Base-by-base conservation (phyloP, 208 protist genomes). In the Acanthamoeba royreba region DNA sequence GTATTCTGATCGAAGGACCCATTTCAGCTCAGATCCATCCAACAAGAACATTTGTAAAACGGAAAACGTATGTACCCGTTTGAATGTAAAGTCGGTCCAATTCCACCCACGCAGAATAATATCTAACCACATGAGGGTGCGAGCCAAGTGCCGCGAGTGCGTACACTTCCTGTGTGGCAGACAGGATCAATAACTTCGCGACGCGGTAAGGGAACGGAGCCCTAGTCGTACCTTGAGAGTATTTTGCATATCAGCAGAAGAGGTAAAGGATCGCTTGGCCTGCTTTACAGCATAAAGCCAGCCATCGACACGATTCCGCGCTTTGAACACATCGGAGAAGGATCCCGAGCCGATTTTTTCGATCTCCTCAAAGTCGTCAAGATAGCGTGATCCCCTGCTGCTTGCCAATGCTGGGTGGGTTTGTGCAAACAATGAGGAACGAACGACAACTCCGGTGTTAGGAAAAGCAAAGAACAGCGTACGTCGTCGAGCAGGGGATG, bases 211-310 rank as follows among this genome's bases (percentile, higher is more conserved):
- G n/a, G n/a, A n/a, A n/a, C n/a, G n/a, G n/a, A n/a, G n/a, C n/a
- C n/a, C n/a, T n/a, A n/a, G n/a, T n/a, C n/a, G n/a, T n/a, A n/a
- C n/a, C n/a, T 92, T 92, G 25, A 92, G 87, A n/a, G 87, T 92
- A 45, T 92, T 92, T n/a, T 92, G 58, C 46, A 22, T 72, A 45
- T 92, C 58, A 31, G 38, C 40, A 7, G 38, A 19, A 19, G 42
- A 58, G 45, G 42, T 72, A 28, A 92, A 92, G 31, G 52, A n/a
- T 7, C 58, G 42, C 46, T 58, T 47, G n/a, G 87, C 87, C 87
- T 79, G 87, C 87, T 92, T 92, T 13, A 92, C 58, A 33, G 87
- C 87, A 35, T 92, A 92, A 43, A 92, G 42, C 87, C 87, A 92
- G 1, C 87, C 87, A 42, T 92, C 87, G 13, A 92, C 87, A 19